Evolutionary conservation across 1,284 basidiomycete species (phyloP).

Genomic region (Mrakiaceae sp.): DNA sequence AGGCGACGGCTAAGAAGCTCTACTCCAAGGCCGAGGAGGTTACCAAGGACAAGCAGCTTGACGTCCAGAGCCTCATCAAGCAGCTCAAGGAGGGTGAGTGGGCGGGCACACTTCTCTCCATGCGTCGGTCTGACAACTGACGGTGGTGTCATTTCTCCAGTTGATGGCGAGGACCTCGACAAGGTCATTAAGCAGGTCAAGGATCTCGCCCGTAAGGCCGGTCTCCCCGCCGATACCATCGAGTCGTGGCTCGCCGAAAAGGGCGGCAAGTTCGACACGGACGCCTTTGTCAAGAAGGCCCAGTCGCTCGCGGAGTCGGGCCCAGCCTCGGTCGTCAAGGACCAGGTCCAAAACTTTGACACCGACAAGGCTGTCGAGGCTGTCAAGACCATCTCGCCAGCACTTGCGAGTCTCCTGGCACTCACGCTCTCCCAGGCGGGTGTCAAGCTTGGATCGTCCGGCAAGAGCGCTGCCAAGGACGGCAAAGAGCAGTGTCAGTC

Average conservation of each 20-base stretch:
- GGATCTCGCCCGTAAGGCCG: constrained; percentile 31
- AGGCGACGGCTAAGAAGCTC: constrained; percentile 13
- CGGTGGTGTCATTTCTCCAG: not conserved
- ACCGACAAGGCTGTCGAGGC: constrained; percentile 29
- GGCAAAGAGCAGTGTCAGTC: constrained; percentile 11
- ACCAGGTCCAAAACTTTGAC: constrained; percentile 20
- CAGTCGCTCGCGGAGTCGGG: constrained; percentile 1
- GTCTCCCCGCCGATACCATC: constrained; percentile 30
- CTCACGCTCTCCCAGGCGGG: constrained; percentile 28
- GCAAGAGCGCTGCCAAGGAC: constrained; percentile 9
- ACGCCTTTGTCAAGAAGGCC: constrained; percentile 26
- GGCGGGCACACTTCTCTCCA: not conserved
- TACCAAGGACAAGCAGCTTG: constrained; percentile 11
- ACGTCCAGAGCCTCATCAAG: constrained; percentile 24
- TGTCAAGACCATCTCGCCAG: constrained; percentile 28
- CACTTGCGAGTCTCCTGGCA: constrained; percentile 28
- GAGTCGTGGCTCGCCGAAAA: constrained; percentile 29
- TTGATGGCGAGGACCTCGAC: constrained; percentile 36
- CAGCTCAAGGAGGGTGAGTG: constrained; percentile 29
- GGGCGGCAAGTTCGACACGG: constrained; percentile 29
- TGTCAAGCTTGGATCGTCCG: constrained; percentile 12
- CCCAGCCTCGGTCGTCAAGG: constrained; percentile 23
- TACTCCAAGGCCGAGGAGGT: constrained; percentile 3
- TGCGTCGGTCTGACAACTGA: not conserved
- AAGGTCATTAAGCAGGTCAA: constrained; percentile 30